phyloP scores from a whole-genome alignment of 2,329 filamentous ascomycete genomes.

The Alternaria postmessia region DNA sequence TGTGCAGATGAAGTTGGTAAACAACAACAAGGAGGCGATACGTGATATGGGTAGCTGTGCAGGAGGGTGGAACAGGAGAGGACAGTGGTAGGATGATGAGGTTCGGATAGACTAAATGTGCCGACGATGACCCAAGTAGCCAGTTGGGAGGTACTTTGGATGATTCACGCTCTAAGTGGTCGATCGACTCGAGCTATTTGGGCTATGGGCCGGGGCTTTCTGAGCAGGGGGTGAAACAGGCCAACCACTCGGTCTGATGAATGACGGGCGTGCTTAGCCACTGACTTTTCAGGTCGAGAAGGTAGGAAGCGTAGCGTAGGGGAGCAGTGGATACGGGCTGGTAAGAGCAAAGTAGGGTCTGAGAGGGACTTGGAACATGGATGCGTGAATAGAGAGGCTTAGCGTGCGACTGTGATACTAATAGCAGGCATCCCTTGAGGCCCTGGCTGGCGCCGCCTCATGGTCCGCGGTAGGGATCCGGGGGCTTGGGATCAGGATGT shows the following conservation, averaged over 20 bases:
- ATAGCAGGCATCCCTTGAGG: conserved; percentile 43
- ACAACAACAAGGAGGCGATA: conserved; percentile 32
- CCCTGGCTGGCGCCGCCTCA: conserved; percentile 38
- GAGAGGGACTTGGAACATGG: conserved; percentile 42
- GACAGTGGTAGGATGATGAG: conserved; percentile 37
- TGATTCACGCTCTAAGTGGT: conserved; percentile 48
- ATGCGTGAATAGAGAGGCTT: conserved; percentile 43
- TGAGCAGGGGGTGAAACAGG: conserved; percentile 49
- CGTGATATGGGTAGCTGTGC: conserved; percentile 30
- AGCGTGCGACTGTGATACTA: conserved; percentile 44
- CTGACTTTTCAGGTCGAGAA: conserved; percentile 39
- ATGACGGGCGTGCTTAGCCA: conserved; percentile 48
- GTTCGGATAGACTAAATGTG: conserved; percentile 45
- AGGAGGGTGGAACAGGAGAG: conserved; percentile 34
- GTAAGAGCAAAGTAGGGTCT: conserved; percentile 44
- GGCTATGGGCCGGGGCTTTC: conserved; percentile 40
- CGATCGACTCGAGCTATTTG: conserved; percentile 49
- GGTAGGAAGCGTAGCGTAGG: conserved; percentile 39
- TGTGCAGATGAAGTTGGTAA: conserved; percentile 30
- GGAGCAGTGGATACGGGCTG: conserved; percentile 40
- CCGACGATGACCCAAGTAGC: conserved; percentile 42
- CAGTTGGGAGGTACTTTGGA: conserved; percentile 44
- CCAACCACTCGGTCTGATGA: conserved; percentile 47
- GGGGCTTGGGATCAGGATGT: conserved; percentile 44
- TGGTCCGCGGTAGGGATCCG: conserved; percentile 47